These are phyloP conservation scores for Boletus albobrunnescens DNA, from an alignment of 1,284 basidiomycete genomes.

Conservation along the genomic window DNA sequence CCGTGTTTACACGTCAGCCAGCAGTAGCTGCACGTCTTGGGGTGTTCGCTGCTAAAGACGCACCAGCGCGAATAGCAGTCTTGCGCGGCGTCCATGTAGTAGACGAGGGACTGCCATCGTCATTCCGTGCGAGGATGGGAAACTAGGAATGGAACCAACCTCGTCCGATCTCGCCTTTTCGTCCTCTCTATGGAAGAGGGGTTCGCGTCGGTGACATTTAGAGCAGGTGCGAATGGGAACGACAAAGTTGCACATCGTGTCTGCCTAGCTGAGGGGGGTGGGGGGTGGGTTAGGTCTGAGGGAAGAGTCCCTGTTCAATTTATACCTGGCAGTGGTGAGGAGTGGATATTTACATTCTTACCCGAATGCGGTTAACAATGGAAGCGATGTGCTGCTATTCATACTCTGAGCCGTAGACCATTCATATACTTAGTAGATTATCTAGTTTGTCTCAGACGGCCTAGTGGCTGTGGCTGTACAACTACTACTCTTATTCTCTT, in stretches of 20 bases:
- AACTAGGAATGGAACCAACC: slow-evolving; percentile 13
- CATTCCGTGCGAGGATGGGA: not conserved
- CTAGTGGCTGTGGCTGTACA: too few relatives aligned
- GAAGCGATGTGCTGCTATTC: too few relatives aligned
- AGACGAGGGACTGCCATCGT: slow-evolving; percentile 15
- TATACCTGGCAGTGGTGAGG: too few relatives aligned
- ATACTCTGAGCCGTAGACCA: too few relatives aligned
- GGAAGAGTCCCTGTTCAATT: too few relatives aligned
- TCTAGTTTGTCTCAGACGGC: too few relatives aligned
- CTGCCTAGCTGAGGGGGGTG: not conserved
- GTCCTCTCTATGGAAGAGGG: slow-evolving; percentile 20
- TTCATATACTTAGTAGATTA: too few relatives aligned
- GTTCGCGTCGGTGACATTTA: slow-evolving; percentile 24
- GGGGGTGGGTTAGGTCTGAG: too few relatives aligned
- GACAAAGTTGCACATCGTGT: slow-evolving; percentile 25
- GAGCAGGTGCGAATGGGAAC: slow-evolving; percentile 29
- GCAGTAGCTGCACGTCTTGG: slow-evolving; percentile 20
- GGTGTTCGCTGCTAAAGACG: slow-evolving; percentile 28
- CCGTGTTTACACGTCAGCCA: slow-evolving; percentile 28
- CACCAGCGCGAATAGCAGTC: slow-evolving; percentile 32
- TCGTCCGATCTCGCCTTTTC: slow-evolving; percentile 19
- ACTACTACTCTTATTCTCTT: too few relatives aligned
- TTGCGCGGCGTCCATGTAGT: slow-evolving; percentile 32
- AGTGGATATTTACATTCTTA: too few relatives aligned
- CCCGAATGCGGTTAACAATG: too few relatives aligned